Base-by-base conservation (phyloP, 352 stramenopile genomes). In the Peronospora belbahrii region DNA sequence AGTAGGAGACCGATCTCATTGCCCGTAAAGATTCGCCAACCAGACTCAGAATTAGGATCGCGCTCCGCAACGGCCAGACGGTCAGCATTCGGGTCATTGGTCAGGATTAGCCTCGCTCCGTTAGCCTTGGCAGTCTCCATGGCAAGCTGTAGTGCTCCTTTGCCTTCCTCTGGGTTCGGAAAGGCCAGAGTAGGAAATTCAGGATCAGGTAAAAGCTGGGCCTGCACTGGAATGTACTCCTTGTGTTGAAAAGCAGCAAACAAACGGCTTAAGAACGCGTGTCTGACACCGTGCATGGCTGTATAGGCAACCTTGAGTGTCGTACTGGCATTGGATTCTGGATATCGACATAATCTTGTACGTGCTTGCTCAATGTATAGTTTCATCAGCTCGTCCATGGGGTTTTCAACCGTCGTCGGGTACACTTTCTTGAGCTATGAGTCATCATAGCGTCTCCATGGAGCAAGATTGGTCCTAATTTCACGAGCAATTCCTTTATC, bases 81-180 rank as follows among this genome's bases (percentile, higher is more conserved):
- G 79, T 99, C 96, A 1, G 96, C 96, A 73, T 99, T 96, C 0
- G 96, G 96, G 69, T 99, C 96, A 59, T 99, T 99, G 9, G 96
- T 96, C 18, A 99, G 57, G 17, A 99, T 94, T 35, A 98, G 61
- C 4, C 81, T 67, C 33, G 74, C 70, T 57, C 62, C 70, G 27
- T 64, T 65, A 32, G 80, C 62, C 17, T 88, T 68, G 2, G 95
- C 91, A 49, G 86, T 89, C 24, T 82, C 63, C 60, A 97, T 97
- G 20, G 95, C 84, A 35, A 97, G 56, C 54, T 97, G 66, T 10
- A 99, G 59, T n/a, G 94, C 94, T n/a, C 95, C 96, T 49, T 97
- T 96, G 35, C 85, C 85, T 64, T 99, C 96, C 65, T 99, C 96
- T 4, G 96, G 96, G 74, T 99, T 99, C 0, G 96, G 96, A 64